Base-by-base conservation (phyloP, 2,329 filamentous ascomycete genomes). In the Huntiella savannae region DNA sequence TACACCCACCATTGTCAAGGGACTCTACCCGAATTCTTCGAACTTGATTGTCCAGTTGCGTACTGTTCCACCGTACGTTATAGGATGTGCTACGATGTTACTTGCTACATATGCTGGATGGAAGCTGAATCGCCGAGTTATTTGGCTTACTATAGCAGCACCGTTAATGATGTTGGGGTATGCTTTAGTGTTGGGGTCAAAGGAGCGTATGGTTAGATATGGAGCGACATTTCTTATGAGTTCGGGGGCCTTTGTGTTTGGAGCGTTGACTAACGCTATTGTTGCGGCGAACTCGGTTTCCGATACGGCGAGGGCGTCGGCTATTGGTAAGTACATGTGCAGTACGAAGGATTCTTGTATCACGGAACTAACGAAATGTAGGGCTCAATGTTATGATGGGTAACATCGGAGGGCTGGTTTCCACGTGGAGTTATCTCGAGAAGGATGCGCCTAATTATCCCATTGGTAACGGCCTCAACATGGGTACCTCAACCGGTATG, bases 401-500 rank as follows among this genome's bases (percentile, higher is more conserved):
- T n/a, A 78, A 77, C 50, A 56, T 77, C n/a, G 75, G 75, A 2
- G 74, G 73, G 0, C 52, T 76, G 22, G 68, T 78, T 47, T 68
- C 70, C 0, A 79, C 75, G 0, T 81, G 76, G 77, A 67, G 64
- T 1, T 81, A 78, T 59, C 54, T 81, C 38, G 69, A 71, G 0
- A 70, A 61, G 45, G 79, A 84, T 53, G 70, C 53, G 0, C 79
- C 79, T 0, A 60, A 80, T 49, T 85, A 74, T 54, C 71, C 63
- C 19, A 81, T 82, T 38, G 80, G 79, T 0, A 84, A 83, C 55
- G 78, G 78, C 0, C 56, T 83, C 13, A 84, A 84, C 55, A 55
- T 82, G 38, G 79, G 72, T 0, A 75, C 73, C 0, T 65, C 66
- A n/a, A 65, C 64, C n/a, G 61, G 62, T 1, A 73, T 73, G 1